Conservation (phyloP, 805 yeast species). For the Peterozyma xylosa region DNA sequence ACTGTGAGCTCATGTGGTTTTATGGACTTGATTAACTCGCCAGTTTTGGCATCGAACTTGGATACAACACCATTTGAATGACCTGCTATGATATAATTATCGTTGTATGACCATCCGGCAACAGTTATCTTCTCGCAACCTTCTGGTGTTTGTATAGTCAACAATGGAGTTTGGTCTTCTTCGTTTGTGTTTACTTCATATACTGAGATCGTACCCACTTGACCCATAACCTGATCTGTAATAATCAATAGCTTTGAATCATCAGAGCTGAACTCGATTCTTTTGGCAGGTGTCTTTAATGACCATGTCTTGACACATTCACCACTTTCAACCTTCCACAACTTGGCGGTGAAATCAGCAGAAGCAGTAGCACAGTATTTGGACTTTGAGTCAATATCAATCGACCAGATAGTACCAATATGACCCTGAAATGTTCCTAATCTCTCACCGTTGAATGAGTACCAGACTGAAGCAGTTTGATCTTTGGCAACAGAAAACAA, state of each 20-base stretch:
- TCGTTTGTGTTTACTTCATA: conserved; percentile 50
- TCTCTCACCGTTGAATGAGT: conserved; percentile 91
- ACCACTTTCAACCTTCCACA: conserved; percentile 83
- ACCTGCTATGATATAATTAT: conserved; percentile 71
- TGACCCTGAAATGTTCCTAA: conserved; percentile 88
- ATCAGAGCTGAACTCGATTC: conserved; percentile 79
- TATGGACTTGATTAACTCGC: conserved; percentile 52
- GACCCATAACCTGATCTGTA: conserved; percentile 90
- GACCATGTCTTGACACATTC: conserved; percentile 65
- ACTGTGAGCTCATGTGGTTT: conserved; percentile 70
- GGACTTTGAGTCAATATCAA: conserved; percentile 74
- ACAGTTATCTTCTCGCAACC: conserved; percentile 61
- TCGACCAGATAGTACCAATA: conserved; percentile 91
- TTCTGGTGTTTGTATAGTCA: conserved; percentile 54
- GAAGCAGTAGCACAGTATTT: conserved; percentile 76
- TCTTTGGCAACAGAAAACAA: conserved; percentile 91
- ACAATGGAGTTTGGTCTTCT: conserved; percentile 43
- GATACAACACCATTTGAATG: conserved; percentile 83
- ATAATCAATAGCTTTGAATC: conserved; percentile 64
- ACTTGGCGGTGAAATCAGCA: conserved; percentile 78
- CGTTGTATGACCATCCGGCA: conserved; percentile 83
- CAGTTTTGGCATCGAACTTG: conserved; percentile 71
- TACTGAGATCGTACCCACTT: conserved; percentile 66
- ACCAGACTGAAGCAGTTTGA: conserved; percentile 87
- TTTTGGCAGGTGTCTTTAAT: conserved; percentile 79